Evolutionary conservation across 805 yeast genomes (phyloP), one percentile per base, ranked within the genome.

Genomic region (Nematodospora valgi): DNA sequence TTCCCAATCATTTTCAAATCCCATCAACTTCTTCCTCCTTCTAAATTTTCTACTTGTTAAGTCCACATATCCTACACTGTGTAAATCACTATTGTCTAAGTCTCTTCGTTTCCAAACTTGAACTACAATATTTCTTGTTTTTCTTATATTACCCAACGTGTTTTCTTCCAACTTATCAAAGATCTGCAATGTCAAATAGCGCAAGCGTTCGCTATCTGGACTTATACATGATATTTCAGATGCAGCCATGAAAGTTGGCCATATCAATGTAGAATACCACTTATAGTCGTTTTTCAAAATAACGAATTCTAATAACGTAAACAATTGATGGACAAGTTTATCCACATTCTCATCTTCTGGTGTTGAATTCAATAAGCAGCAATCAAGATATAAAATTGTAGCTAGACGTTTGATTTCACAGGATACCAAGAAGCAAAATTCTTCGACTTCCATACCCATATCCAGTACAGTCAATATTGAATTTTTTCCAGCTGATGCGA

Each of bases 81-180:
- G 44, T 25, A 43, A 51, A 26, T 52, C 55, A 19, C 40, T 38
- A 21, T 43, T 41, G 25, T 43, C 40, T 37, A 56, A 41, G 34
- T 58, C 64, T 19, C 65, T 41, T 32, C 40, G 45, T 28, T 56
- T 56, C 65, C 65, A 59, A 12, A 53, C 48, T 23, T 41, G 39
- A 34, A 43, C 24, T 2, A 59, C 41, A 4, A 54, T 47, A 4
- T 48, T 43, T 13, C 48, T 41, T 6, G 57, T 52, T 40, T 41
- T 49, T 12, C 43, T 42, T 2, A 56, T 58, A 29, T 54, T 58
- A 3, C 65, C 64, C 39, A 56, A 46, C 21, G 54, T 55, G 32
- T 42, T 38, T 13, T 28, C 23, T 27, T 56, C 56, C 15, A 58
- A 38, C 31, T 48, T 48, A 13, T 53, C 54, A 18, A 59, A 41